A percentile compares a stretch with the other conserved stretches of the same genome.
Conservation (phyloP, 192 early-diverging fungal species). For the Mortierella claussenii region DNA sequence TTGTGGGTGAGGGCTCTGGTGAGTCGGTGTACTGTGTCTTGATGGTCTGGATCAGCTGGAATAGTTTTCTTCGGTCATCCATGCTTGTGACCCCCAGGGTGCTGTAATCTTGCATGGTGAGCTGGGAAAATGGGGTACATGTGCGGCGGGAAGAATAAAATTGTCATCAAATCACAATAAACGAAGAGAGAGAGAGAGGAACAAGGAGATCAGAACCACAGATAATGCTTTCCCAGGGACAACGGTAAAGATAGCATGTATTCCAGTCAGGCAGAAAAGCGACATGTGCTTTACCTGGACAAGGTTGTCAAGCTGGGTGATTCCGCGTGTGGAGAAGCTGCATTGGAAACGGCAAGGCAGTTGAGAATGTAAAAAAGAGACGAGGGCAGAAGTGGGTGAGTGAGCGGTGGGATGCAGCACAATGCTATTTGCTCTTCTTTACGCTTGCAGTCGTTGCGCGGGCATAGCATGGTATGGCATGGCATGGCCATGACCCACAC, state of each 20-base stretch:
- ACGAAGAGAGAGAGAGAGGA: conserved; percentile 2
- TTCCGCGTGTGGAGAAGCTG: conserved; percentile 69
- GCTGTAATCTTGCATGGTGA: conserved; percentile 84
- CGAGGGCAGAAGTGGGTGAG: neutral
- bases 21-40: conserved; percentile 40
- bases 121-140: conserved; percentile 44
- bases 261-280: no score
- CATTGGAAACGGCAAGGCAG: no score
- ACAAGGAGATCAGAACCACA: neutral
- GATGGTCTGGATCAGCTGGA: conserved; percentile 57
- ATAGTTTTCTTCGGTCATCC: conserved; percentile 67
- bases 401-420: conserved; percentile 1
- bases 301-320: conserved; percentile 70
- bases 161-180: neutral
- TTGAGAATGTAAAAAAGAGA: neutral
- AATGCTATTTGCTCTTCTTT: no score
- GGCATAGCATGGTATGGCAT: no score
- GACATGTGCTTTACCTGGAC: conserved; percentile 55
- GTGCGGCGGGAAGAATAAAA: neutral
- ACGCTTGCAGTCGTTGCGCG: no score
- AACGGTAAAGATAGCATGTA: no score
- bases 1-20: conserved; percentile 34
- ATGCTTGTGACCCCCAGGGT: conserved; percentile 66
- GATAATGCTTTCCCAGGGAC: no score
- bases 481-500: no score